Percentiles rank a stretch among this genome's conserved stretches.
Evolutionary conservation across 805 yeast species (phyloP).

Genomic region (Cyberlindnera euphorbiae): DNA sequence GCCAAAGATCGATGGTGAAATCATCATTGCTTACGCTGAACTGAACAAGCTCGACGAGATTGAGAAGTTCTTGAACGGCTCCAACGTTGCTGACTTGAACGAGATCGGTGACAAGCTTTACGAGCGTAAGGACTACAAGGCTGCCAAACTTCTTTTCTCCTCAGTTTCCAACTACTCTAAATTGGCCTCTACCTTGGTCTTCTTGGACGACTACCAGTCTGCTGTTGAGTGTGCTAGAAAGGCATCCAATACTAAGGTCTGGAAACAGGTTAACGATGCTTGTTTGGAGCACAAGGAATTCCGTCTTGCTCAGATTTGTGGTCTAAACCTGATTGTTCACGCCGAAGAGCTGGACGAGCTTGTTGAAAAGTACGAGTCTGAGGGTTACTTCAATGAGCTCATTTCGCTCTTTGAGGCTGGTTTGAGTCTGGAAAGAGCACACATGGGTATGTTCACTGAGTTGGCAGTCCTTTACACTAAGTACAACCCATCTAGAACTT

Average conservation of each 20-base stretch:
- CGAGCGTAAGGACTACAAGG: constrained; percentile 77
- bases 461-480: constrained; percentile 87
- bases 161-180: constrained; percentile 91
- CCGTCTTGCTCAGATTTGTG: constrained; percentile 97
- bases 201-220: constrained; percentile 85
- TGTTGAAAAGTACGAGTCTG: constrained; percentile 79
- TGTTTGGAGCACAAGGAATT: constrained; percentile 94
- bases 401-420: constrained; percentile 94
- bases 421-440: constrained; percentile 94
- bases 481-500: constrained; percentile 82
- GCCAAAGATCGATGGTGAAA: constrained; percentile 88
- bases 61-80: constrained; percentile 74
- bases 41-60: constrained; percentile 72
- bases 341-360: constrained; percentile 95
- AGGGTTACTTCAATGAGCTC: constrained; percentile 89
- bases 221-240: constrained; percentile 99
- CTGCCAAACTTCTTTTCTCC: constrained; percentile 84
- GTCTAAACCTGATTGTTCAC: constrained; percentile 92
- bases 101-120: constrained; percentile 87
- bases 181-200: constrained; percentile 93
- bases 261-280: constrained; percentile 97
- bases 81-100: constrained; percentile 92
- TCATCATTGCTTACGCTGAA: constrained; percentile 82
- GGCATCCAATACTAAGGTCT: constrained; percentile 87
- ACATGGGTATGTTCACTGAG: constrained; percentile 99